These are phyloP conservation scores for Podaxis sp. DNA, from an alignment of 768 basidiomycete species.

Conservation along the genomic window DNA sequence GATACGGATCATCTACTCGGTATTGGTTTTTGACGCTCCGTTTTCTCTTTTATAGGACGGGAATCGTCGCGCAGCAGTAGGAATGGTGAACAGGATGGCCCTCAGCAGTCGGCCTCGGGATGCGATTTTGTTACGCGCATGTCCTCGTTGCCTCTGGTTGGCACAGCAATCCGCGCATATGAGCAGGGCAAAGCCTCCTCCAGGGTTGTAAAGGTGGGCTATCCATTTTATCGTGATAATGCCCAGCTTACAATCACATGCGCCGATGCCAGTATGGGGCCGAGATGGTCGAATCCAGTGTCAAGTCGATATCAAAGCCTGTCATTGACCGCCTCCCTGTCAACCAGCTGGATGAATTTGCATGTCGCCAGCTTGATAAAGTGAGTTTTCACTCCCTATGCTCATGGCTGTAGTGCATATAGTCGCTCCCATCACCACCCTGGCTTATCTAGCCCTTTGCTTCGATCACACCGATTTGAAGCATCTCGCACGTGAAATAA, in stretches of 20 bases:
- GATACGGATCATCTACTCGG: constrained; percentile 1
- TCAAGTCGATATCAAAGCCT: constrained; percentile 77
- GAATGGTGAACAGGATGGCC: constrained; percentile 3
- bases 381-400: constrained; percentile 39
- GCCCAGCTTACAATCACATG: constrained; percentile 16
- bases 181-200: constrained; percentile 84
- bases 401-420: too few species aligned
- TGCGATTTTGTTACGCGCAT: constrained; percentile 48
- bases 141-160: constrained; percentile 69
- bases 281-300: constrained; percentile 82
- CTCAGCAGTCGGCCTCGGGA: constrained; percentile 17
- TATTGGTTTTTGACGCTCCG: constrained; percentile 12
- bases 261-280: constrained; percentile 70
- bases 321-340: constrained; percentile 80
- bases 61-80: constrained; percentile 12
- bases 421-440: neutral
- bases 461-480: neutral
- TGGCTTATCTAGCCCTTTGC: neutral
- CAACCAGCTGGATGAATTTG: constrained; percentile 80
- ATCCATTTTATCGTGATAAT: constrained; percentile 2
- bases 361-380: constrained; percentile 82
- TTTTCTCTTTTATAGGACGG: constrained; percentile 11
- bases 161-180: constrained; percentile 69
- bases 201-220: constrained; percentile 75
- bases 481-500: neutral